Percentiles rank a stretch among this genome's conserved stretches.
phyloP scores from a whole-genome alignment of 164 flowering plant species.

The Chimonanthus praecox region DNA sequence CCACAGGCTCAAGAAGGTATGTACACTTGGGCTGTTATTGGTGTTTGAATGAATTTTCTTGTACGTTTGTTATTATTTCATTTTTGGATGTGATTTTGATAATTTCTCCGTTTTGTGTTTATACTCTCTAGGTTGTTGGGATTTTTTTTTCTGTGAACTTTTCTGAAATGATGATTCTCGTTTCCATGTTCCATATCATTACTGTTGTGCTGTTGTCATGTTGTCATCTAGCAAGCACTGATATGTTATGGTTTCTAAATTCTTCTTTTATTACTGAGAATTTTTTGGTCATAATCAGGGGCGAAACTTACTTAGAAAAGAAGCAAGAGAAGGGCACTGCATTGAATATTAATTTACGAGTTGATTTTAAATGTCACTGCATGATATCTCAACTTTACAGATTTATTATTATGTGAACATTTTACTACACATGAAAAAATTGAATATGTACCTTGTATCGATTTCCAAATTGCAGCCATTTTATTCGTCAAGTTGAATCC shows the following conservation, averaged over 20 bases:
- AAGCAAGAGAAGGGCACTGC: no score
- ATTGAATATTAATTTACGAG: no score
- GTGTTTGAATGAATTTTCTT: not conserved
- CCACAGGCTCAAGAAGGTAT: slow-evolving; percentile 73
- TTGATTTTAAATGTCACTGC: not conserved
- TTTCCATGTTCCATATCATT: no score
- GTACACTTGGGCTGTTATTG: not conserved
- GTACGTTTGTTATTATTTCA: not conserved
- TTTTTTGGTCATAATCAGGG: no score
- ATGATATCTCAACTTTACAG: not conserved
- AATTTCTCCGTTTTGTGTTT: not conserved
- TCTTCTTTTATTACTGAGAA: no score
- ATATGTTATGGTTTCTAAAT: no score
- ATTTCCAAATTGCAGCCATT: not conserved
- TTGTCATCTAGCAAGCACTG: no score
- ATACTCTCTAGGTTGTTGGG: not conserved
- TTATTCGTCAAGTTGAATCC: not conserved
- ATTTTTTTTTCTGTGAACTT: not conserved
- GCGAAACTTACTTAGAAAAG: no score
- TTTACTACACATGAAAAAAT: no score
- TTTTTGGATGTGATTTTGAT: not conserved
- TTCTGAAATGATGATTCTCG: not conserved
- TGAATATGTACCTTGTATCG: no score
- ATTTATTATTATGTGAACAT: not conserved
- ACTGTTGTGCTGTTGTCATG: no score